These are phyloP conservation scores for Fusarium mexicanum DNA, from an alignment of 2,329 filamentous ascomycete species.

Conservation along the genomic window DNA sequence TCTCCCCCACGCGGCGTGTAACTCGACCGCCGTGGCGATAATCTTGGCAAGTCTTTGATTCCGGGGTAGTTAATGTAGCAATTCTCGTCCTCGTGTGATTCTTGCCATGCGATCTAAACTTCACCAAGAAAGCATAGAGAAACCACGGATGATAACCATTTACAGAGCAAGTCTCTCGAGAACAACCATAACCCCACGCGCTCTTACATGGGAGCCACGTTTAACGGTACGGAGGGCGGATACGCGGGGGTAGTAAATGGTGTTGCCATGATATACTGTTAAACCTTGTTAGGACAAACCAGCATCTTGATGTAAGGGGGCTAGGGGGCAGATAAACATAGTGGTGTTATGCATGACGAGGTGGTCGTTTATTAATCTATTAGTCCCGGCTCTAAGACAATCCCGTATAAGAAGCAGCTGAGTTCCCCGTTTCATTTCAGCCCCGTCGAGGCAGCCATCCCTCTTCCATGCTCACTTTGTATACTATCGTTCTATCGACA, in stretches of 20 bases:
- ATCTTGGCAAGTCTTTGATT: neutral
- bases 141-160: neutral
- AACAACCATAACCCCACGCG: slow-evolving; percentile 12
- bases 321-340: slow-evolving; percentile 6
- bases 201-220: slow-evolving; percentile 14
- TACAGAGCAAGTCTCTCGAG: neutral
- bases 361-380: neutral
- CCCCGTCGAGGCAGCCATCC: neutral
- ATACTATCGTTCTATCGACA: neutral
- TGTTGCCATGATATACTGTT: slow-evolving; percentile 10
- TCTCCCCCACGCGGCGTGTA: slow-evolving; percentile 27
- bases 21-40: neutral
- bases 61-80: neutral
- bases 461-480: neutral
- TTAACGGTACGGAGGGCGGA: neutral
- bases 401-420: slow-evolving; percentile 1
- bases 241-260: slow-evolving; percentile 17
- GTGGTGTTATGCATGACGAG: slow-evolving; percentile 8
- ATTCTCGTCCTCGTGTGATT: neutral
- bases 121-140: neutral
- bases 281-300: slow-evolving; percentile 18
- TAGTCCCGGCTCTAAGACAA: neutral
- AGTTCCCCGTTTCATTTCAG: neutral
- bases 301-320: slow-evolving; percentile 2
- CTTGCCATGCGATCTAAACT: neutral